Evolutionary conservation across 106 monocot species (phyloP).

Genomic region (Allium cepa): DNA sequence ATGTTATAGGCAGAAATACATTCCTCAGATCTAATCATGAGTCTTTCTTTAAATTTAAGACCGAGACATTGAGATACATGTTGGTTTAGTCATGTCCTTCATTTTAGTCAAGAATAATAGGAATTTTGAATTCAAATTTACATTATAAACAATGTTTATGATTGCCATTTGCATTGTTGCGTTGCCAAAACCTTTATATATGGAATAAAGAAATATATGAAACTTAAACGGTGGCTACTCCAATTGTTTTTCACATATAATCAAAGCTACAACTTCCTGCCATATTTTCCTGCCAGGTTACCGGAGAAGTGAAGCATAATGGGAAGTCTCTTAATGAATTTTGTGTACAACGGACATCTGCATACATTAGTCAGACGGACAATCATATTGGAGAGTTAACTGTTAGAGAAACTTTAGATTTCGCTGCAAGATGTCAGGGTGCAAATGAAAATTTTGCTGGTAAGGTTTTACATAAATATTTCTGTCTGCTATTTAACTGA

Average conservation of each 20-base stretch:
- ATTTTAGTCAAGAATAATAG: too few species aligned
- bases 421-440: conserved; percentile 65
- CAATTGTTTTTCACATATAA: too few species aligned
- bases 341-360: conserved; percentile 50
- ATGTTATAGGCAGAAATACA: too few species aligned
- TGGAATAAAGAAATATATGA: too few species aligned
- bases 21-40: too few species aligned
- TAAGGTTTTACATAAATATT: background rate
- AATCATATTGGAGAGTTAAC: conserved; percentile 64
- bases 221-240: background rate
- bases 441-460: conserved; percentile 9
- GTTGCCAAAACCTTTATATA: too few species aligned
- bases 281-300: background rate
- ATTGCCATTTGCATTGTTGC: too few species aligned
- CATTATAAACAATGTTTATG: too few species aligned
- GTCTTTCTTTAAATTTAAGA: too few species aligned
- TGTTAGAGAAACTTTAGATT: conserved; percentile 61
- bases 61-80: too few species aligned
- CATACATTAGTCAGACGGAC: conserved; percentile 69
- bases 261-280: background rate
- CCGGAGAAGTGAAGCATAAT: conserved; percentile 49
- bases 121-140: too few species aligned
- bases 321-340: conserved; percentile 35
- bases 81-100: too few species aligned
- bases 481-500: background rate